Evolutionary conservation across 805 yeast species (phyloP).

Genomic region (Myxozyma neglecta): DNA sequence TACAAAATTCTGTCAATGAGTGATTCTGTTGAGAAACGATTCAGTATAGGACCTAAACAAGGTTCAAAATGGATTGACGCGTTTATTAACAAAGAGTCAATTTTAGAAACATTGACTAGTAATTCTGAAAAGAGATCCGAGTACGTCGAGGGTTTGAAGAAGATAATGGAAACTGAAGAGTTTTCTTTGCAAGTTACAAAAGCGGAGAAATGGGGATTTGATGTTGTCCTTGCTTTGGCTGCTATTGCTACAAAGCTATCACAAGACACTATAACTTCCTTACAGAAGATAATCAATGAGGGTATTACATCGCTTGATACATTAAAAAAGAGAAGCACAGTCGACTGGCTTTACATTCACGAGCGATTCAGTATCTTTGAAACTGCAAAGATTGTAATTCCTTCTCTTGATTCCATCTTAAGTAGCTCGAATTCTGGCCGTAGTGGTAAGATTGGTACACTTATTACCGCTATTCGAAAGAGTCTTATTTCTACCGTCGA

Average conservation of each 20-base stretch:
- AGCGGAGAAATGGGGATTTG: constrained; percentile 44
- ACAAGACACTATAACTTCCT: background rate
- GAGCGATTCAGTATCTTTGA: constrained; percentile 17
- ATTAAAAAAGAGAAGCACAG: background rate
- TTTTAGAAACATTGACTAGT: constrained; percentile 40
- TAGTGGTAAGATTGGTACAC: constrained; percentile 2
- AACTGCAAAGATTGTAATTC: constrained; percentile 17
- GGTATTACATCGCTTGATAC: background rate
- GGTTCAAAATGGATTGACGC: constrained; percentile 42
- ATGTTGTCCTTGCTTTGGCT: constrained; percentile 29
- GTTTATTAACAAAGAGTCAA: constrained; percentile 45
- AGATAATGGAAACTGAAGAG: constrained; percentile 11
- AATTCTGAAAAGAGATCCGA: constrained; percentile 34
- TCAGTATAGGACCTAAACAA: constrained; percentile 36
- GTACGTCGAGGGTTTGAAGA: constrained; percentile 33
- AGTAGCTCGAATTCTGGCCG: background rate
- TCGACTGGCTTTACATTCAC: constrained; percentile 25
- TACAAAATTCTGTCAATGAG: constrained; percentile 42
- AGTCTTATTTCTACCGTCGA: constrained; percentile 3
- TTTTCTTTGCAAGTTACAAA: constrained; percentile 36
- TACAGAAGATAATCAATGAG: constrained; percentile 4
- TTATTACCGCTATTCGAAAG: constrained; percentile 1
- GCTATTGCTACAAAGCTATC: constrained; percentile 4
- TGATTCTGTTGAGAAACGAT: constrained; percentile 28
- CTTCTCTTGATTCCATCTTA: constrained; percentile 4